phyloP scores from a whole-genome alignment of 495 filamentous ascomycete genomes.

The Podospora pseudoanserina region DNA sequence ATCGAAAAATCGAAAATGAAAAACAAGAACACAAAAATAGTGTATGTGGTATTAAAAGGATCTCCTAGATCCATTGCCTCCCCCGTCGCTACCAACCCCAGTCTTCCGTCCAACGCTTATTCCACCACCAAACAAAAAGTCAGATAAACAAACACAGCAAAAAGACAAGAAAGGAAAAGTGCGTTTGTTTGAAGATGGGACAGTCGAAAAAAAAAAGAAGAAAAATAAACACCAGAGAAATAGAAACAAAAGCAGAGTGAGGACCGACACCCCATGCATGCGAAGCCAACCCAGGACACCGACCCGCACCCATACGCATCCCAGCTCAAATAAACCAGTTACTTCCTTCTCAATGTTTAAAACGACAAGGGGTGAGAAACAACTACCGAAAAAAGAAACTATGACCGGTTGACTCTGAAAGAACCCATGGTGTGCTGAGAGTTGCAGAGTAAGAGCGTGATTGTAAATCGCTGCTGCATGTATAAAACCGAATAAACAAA shows the following conservation, averaged over 20 bases:
- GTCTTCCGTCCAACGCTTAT: background rate
- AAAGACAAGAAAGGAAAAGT: slow-evolving; percentile 3
- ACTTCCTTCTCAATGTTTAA: slow-evolving; percentile 8
- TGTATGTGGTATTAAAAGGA: slow-evolving; percentile 6
- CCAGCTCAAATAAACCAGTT: slow-evolving; percentile 19
- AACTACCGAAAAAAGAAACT: background rate
- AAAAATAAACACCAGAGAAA: background rate
- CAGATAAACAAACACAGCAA: slow-evolving; percentile 2
- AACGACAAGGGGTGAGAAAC: slow-evolving; percentile 7
- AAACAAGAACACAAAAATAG: background rate
- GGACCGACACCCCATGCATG: slow-evolving; percentile 26
- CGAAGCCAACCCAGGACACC: slow-evolving; percentile 26
- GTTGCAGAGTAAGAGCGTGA: background rate
- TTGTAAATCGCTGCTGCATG: background rate
- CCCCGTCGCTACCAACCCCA: no score
- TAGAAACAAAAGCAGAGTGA: slow-evolving; percentile 2
- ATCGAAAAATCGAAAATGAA: background rate
- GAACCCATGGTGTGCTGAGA: background rate
- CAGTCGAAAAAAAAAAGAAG: background rate
- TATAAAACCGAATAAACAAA: slow-evolving; percentile 1
- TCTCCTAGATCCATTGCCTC: background rate
- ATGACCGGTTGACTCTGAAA: background rate
- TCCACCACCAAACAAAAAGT: no score
- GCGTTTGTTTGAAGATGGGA: background rate
- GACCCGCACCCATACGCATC: slow-evolving; percentile 19